Evolutionary conservation across 2,329 filamentous ascomycete species (phyloP).

Genomic region (Phoma sp.): DNA sequence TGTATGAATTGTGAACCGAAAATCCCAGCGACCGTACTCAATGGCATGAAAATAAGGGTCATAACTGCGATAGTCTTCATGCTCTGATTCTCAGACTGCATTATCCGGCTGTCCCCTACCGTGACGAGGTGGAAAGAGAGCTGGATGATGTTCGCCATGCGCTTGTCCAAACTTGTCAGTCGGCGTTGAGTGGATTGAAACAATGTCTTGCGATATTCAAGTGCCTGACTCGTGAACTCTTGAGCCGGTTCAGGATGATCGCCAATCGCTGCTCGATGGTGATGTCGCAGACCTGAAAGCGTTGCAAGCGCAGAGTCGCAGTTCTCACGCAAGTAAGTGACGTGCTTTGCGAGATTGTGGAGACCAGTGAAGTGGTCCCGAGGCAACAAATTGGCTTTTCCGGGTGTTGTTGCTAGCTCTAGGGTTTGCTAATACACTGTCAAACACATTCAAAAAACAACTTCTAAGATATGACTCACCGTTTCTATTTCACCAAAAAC

Average conservation of each 20-base stretch:
- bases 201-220: slow-evolving; percentile 41
- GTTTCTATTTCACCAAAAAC: slow-evolving; percentile 44
- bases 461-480: slow-evolving; percentile 19
- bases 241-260: slow-evolving; percentile 11
- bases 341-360: slow-evolving; percentile 51
- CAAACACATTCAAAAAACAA: background rate
- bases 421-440: slow-evolving; percentile 29
- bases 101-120: slow-evolving; percentile 47
- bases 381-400: slow-evolving; percentile 27
- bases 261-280: slow-evolving; percentile 22
- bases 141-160: slow-evolving; percentile 50
- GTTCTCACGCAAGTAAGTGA: slow-evolving; percentile 49
- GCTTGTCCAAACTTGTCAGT: slow-evolving; percentile 44
- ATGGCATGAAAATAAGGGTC: slow-evolving; percentile 55
- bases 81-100: slow-evolving; percentile 50
- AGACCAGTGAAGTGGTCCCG: slow-evolving; percentile 34
- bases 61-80: slow-evolving; percentile 57
- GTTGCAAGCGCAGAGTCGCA: slow-evolving; percentile 41
- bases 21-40: slow-evolving; percentile 43
- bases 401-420: slow-evolving; percentile 25
- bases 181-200: slow-evolving; percentile 47
- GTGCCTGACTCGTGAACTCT: slow-evolving; percentile 24
- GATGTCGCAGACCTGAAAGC: slow-evolving; percentile 30
- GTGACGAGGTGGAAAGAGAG: slow-evolving; percentile 52
- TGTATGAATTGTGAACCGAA: slow-evolving; percentile 43